Percentiles rank a stretch among this genome's conserved stretches.
Evolutionary conservation across 805 yeast species (phyloP).

Genomic region (Lipomyces oligophaga): DNA sequence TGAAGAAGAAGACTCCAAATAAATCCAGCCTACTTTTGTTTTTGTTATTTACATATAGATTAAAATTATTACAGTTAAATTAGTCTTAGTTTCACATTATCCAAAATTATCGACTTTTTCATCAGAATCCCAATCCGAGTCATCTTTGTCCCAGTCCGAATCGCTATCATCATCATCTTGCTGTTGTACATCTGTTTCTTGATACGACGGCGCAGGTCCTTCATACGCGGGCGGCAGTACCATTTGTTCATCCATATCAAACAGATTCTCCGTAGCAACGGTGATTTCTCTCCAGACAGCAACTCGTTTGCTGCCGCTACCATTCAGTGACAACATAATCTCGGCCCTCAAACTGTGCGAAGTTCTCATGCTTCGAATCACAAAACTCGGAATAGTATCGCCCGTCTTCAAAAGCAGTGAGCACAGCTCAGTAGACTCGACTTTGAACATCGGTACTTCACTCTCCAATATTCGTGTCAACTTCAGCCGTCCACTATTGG

Average conservation of each 20-base stretch:
- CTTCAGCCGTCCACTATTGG: not conserved
- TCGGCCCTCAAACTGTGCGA: slow-evolving; percentile 1
- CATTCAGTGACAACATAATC: slow-evolving; percentile 12
- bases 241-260: slow-evolving; percentile 4
- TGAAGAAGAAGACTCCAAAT: not conserved
- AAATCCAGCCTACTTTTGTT: not conserved
- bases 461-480: not conserved
- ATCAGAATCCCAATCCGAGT: slow-evolving; percentile 8
- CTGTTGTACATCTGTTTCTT: not conserved
- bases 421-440: slow-evolving; percentile 7
- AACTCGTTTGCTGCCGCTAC: slow-evolving; percentile 4
- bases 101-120: slow-evolving; percentile 7
- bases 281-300: not conserved
- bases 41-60: not conserved
- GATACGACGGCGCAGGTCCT: no score
- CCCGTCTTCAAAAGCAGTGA: not conserved
- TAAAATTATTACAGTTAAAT: not conserved
- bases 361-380: slow-evolving; percentile 7
- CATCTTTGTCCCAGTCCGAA: slow-evolving; percentile 9
- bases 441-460: slow-evolving; percentile 6
- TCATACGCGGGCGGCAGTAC: slow-evolving; percentile 17
- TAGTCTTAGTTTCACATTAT: no score
- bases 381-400: slow-evolving; percentile 7
- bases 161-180: not conserved
- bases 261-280: slow-evolving; percentile 10